Percentiles rank a stretch among this genome's conserved stretches.
phyloP scores from a whole-genome alignment of 768 basidiomycete species.

The Trametes elegans region DNA sequence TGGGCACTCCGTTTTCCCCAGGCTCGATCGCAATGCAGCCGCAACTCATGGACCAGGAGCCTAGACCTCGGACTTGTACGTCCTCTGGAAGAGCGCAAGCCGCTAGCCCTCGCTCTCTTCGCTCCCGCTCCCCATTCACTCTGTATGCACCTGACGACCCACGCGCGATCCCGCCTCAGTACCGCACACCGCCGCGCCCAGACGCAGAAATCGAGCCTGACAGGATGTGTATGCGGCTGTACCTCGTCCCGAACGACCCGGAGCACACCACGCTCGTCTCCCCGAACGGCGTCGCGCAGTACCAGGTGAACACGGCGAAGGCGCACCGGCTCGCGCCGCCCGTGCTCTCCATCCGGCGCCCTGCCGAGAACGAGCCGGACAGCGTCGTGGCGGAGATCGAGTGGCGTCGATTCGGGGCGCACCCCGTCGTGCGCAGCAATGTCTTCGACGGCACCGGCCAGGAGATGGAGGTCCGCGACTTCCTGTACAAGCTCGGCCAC shows the following conservation, averaged over 20 bases:
- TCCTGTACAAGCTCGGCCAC: slow-evolving; percentile 41
- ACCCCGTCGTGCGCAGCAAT: slow-evolving; percentile 43
- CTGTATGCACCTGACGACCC: not conserved
- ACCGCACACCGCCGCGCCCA: not conserved
- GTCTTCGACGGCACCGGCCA: slow-evolving; percentile 32
- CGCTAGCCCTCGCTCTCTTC: not conserved
- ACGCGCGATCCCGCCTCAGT: not conserved
- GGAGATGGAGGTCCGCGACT: slow-evolving; percentile 35
- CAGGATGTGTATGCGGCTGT: slow-evolving; percentile 47
- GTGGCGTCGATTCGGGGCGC: slow-evolving; percentile 40
- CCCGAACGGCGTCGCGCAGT: slow-evolving; percentile 48
- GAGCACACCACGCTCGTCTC: slow-evolving; percentile 49
- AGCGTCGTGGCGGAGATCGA: slow-evolving; percentile 49
- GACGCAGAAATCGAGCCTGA: no score
- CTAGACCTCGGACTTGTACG: not conserved
- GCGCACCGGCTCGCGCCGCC: slow-evolving; percentile 31
- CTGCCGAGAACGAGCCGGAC: slow-evolving; percentile 36
- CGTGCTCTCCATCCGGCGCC: slow-evolving; percentile 42
- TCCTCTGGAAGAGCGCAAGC: slow-evolving; percentile 1
- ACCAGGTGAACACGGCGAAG: slow-evolving; percentile 41
- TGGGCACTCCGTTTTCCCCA: not conserved
- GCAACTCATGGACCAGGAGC: not conserved
- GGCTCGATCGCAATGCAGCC: slow-evolving; percentile 11
- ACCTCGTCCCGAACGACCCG: slow-evolving; percentile 51
- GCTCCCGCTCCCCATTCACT: not conserved